Conservation (phyloP, 2,329 filamentous ascomycete species). For the Colletotrichum lini region DNA sequence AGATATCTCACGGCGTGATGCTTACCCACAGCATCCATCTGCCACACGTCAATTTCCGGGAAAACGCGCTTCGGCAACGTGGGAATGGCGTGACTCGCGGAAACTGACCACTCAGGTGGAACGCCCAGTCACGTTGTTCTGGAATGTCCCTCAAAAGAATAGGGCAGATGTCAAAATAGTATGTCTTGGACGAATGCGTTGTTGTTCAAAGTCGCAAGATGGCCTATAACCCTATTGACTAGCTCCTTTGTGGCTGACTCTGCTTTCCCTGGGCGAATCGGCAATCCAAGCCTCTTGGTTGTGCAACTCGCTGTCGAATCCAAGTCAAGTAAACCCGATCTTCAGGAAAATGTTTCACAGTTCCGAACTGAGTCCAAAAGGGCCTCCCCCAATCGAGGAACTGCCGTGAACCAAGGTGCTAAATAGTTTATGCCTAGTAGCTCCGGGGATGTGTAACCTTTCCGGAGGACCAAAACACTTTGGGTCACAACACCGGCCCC, state of each 20-base stretch:
- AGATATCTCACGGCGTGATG: background rate
- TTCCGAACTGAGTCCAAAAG: background rate
- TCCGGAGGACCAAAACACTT: background rate
- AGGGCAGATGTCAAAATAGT: background rate
- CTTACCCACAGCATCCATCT: background rate
- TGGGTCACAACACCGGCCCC: background rate
- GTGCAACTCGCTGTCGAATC: background rate
- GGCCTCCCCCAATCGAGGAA: background rate
- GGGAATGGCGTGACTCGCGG: background rate
- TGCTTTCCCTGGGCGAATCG: background rate
- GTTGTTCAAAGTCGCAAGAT: background rate
- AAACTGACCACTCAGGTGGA: background rate
- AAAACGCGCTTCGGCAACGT: constrained; percentile 11
- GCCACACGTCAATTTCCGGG: background rate
- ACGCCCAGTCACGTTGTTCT: background rate
- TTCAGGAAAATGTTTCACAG: background rate
- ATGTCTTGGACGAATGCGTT: constrained; percentile 14
- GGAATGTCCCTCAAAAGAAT: background rate
- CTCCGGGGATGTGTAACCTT: background rate
- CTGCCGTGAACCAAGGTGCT: background rate
- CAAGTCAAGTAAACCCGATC: background rate
- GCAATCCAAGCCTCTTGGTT: background rate
- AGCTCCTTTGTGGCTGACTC: background rate
- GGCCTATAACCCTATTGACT: background rate
- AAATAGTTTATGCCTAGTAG: background rate